Percentiles rank a stretch among this genome's conserved stretches.
These are phyloP conservation scores for Dioszegia hungarica DNA, from an alignment of 768 basidiomycete genomes.

Conservation along the genomic window DNA sequence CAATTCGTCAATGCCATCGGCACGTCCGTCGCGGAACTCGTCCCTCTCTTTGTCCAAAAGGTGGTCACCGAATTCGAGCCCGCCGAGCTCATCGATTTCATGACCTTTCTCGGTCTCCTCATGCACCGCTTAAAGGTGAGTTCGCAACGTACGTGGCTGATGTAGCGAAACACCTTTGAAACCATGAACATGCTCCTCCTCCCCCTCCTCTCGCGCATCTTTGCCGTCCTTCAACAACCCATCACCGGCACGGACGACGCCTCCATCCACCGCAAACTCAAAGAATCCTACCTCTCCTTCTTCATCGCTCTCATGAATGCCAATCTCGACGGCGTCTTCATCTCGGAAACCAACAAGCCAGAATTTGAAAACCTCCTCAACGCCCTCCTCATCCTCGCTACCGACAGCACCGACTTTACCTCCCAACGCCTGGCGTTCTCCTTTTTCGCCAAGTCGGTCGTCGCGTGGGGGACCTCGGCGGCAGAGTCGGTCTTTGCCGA, in stretches of 20 bases:
- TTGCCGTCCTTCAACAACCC: constrained; percentile 71
- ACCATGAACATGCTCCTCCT: constrained; percentile 86
- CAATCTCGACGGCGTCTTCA: constrained; percentile 76
- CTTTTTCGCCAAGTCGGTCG: constrained; percentile 57
- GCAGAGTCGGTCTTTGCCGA: constrained; percentile 39
- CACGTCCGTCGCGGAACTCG: constrained; percentile 74
- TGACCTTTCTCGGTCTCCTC: constrained; percentile 86
- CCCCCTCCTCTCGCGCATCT: constrained; percentile 78
- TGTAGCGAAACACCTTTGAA: constrained; percentile 73
- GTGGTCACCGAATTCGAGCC: constrained; percentile 90
- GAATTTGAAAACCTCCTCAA: constrained; percentile 67
- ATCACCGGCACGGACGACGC: constrained; percentile 81
- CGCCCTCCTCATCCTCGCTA: constrained; percentile 66
- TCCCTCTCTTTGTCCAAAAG: constrained; percentile 81
- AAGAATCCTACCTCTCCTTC: constrained; percentile 79
- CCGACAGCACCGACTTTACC: constrained; percentile 67
- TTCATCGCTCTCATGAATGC: constrained; percentile 74
- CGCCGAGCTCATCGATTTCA: constrained; percentile 86
- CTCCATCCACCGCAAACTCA: constrained; percentile 70
- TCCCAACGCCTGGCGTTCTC: constrained; percentile 74
- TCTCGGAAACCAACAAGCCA: constrained; percentile 72
- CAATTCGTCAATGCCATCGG: constrained; percentile 87
- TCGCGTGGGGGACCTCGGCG: constrained; percentile 48
- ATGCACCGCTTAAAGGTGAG: constrained; percentile 84
- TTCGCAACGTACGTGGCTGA: not conserved